phyloP scores from a whole-genome alignment of 441 rosid species.

The Pelargonium citronellum region DNA sequence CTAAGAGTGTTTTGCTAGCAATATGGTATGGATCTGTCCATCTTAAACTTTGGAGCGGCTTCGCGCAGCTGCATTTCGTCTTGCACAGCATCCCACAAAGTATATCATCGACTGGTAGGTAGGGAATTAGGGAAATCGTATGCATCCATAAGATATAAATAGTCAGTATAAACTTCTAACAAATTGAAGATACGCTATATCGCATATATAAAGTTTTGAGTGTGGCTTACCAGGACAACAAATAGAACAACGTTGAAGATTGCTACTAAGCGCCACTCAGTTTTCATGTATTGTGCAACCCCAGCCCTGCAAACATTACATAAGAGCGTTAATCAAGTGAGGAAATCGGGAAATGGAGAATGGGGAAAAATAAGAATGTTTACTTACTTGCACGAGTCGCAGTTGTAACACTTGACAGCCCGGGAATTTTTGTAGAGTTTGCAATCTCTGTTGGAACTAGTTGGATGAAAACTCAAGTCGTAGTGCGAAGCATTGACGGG shows the following conservation, averaged over 20 bases:
- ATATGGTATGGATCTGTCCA: no score
- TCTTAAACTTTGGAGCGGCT: conserved; percentile 43
- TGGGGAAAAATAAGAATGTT: conserved; percentile 8
- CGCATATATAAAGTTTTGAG: no score
- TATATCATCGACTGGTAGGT: conserved; percentile 54
- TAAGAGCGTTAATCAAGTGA: not conserved
- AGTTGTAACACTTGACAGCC: conserved; percentile 70
- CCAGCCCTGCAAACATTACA: conserved; percentile 55
- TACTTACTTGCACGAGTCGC: conserved; percentile 85
- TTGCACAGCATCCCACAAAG: conserved; percentile 87
- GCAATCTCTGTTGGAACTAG: conserved; percentile 71
- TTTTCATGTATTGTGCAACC: conserved; percentile 90
- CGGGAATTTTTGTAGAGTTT: conserved; percentile 65
- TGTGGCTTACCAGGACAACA: conserved; percentile 58
- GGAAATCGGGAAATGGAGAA: not conserved
- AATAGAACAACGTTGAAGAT: conserved; percentile 65
- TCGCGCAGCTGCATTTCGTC: conserved; percentile 53
- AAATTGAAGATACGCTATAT: no score
- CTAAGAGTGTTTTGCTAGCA: not conserved
- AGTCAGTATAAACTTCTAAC: not conserved
- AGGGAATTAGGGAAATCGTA: no score
- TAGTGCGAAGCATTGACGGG: conserved; percentile 62
- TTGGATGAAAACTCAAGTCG: conserved; percentile 81
- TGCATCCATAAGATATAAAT: not conserved
- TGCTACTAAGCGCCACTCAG: conserved; percentile 83